Evolutionary conservation across 257 asterid genomes (phyloP).

Genomic region (Scutellaria minor): DNA sequence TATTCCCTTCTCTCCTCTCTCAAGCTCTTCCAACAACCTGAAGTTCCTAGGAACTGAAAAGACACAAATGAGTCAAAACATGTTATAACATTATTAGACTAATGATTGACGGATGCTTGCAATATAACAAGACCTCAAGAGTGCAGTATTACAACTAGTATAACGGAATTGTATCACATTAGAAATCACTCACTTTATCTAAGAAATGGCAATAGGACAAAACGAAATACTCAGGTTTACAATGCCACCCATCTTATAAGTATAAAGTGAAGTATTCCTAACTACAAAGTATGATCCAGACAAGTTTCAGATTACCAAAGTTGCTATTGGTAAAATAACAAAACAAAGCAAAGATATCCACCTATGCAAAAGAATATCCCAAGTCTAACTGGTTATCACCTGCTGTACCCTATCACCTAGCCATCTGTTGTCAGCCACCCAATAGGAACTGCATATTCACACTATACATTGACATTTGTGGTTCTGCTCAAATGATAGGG

Average conservation of each 20-base stretch:
- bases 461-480: not conserved
- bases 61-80: conserved; percentile 7
- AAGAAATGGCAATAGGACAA: too few relatives aligned
- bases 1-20: conserved; percentile 90
- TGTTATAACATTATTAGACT: conserved; percentile 11
- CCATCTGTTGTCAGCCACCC: too few relatives aligned
- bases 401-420: too few relatives aligned
- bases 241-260: conserved; percentile 3
- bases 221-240: not conserved
- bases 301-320: not conserved
- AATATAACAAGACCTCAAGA: conserved; percentile 5
- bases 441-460: not conserved
- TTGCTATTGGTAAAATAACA: not conserved
- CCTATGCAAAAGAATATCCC: not conserved
- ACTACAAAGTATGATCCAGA: not conserved
- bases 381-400: not conserved
- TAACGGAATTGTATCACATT: not conserved
- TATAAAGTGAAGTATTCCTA: not conserved
- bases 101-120: conserved; percentile 20
- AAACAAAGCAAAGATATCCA: not conserved
- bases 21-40: conserved; percentile 85
- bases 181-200: not conserved
- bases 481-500: not conserved
- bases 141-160: not conserved
- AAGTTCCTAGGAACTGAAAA: conserved; percentile 79